Evolutionary conservation across 2,329 filamentous ascomycete genomes (phyloP).

Genomic region (Parafenestella ontariensis): DNA sequence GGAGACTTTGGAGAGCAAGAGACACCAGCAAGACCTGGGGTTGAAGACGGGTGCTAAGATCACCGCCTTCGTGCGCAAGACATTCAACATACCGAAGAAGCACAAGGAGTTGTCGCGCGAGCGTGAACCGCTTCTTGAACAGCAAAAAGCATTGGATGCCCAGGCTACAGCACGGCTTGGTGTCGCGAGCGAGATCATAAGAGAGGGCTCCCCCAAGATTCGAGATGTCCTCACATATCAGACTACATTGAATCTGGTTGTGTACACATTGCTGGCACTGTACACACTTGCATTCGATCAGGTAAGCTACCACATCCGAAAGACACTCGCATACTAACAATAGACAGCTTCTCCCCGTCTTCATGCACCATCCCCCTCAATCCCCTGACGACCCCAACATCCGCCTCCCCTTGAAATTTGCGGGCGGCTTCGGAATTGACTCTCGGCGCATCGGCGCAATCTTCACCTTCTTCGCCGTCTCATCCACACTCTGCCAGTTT

Average conservation of each 20-base stretch:
- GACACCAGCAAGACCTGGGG: constrained; percentile 75
- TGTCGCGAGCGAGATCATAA: constrained; percentile 3
- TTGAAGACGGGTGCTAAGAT: constrained; percentile 74
- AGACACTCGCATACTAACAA: constrained; percentile 8
- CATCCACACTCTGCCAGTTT: constrained; percentile 85
- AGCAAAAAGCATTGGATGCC: constrained; percentile 25
- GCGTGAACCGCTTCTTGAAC: constrained; percentile 39
- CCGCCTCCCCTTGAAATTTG: constrained; percentile 79
- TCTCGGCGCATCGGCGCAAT: constrained; percentile 81
- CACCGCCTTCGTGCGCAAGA: constrained; percentile 34
- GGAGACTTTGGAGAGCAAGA: constrained; percentile 81
- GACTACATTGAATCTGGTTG: constrained; percentile 74
- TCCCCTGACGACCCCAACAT: constrained; percentile 61
- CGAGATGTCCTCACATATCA: constrained; percentile 75
- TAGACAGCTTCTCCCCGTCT: constrained; percentile 74
- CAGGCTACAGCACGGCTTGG: constrained; percentile 16
- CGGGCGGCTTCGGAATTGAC: constrained; percentile 77
- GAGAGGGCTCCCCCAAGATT: constrained; percentile 49
- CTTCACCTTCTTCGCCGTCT: constrained; percentile 82
- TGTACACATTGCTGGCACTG: constrained; percentile 81
- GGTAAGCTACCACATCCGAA: constrained; percentile 18
- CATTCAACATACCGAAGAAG: constrained; percentile 19
- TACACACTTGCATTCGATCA: constrained; percentile 89
- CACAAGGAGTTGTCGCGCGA: constrained; percentile 21
- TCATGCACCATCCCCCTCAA: constrained; percentile 76